phyloP scores from a whole-genome alignment of 2,329 filamentous ascomycete genomes.

The Xylaria sp. region DNA sequence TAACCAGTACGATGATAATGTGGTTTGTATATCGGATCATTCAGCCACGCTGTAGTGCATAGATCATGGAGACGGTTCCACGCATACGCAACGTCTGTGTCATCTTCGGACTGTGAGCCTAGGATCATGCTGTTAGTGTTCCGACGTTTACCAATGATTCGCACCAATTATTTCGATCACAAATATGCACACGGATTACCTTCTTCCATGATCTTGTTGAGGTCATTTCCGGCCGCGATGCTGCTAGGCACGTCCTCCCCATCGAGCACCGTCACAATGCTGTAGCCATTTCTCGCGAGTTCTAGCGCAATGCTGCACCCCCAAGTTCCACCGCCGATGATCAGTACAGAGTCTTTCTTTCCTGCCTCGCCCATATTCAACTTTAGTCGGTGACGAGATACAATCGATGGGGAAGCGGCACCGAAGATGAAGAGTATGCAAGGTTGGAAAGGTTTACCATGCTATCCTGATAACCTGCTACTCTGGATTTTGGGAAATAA shows the following conservation, averaged over 20 bases:
- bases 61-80: constrained; percentile 42
- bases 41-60: constrained; percentile 47
- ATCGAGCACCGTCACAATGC: constrained; percentile 36
- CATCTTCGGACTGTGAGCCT: constrained; percentile 38
- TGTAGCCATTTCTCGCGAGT: constrained; percentile 34
- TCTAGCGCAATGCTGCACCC: constrained; percentile 35
- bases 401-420: neutral
- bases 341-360: constrained; percentile 26
- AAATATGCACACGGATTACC: constrained; percentile 29
- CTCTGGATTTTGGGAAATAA: neutral
- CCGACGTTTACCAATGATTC: neutral
- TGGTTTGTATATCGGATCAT: constrained; percentile 48
- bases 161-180: neutral
- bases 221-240: constrained; percentile 36
- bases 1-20: constrained; percentile 55
- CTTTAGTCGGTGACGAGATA: neutral
- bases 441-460: neutral
- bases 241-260: constrained; percentile 31
- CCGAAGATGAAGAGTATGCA: neutral
- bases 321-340: constrained; percentile 37
- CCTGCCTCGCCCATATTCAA: constrained; percentile 1
- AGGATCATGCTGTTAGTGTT: neutral
- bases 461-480: neutral
- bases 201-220: constrained; percentile 36
- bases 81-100: constrained; percentile 37